Conservation (phyloP, 2,329 filamentous ascomycete genomes). For the Fusarium clavum region DNA sequence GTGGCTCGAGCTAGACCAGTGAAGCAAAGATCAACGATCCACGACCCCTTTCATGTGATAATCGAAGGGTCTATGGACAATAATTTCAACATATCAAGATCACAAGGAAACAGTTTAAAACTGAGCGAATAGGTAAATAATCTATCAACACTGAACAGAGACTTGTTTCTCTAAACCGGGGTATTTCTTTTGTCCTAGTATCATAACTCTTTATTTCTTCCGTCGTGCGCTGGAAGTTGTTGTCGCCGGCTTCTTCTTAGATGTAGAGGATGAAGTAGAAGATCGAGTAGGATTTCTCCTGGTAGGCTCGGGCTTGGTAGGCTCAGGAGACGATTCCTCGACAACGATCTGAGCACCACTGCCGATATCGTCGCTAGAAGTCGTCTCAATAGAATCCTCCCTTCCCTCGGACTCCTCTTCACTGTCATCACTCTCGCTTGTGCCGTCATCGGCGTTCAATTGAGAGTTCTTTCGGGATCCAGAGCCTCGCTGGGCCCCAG, state of each 20-base stretch:
- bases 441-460: slow-evolving; percentile 49
- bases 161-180: slow-evolving; percentile 7
- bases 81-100: not conserved
- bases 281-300: slow-evolving; percentile 55
- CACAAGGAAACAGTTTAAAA: not conserved
- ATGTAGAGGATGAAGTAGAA: slow-evolving; percentile 48
- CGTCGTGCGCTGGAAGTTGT: slow-evolving; percentile 47
- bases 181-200: slow-evolving; percentile 24
- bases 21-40: not conserved
- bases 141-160: slow-evolving; percentile 28
- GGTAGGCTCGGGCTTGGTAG: slow-evolving; percentile 38
- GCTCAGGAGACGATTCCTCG: slow-evolving; percentile 46
- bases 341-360: slow-evolving; percentile 55
- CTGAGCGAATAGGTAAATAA: slow-evolving; percentile 18
- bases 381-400: slow-evolving; percentile 48
- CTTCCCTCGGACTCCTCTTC: slow-evolving; percentile 46
- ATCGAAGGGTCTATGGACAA: not conserved
- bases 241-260: slow-evolving; percentile 55
- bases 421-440: slow-evolving; percentile 51
- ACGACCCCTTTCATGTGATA: slow-evolving; percentile 29
- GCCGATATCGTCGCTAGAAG: slow-evolving; percentile 53
- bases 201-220: slow-evolving; percentile 48
- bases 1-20: slow-evolving; percentile 21
- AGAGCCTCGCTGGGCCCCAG: slow-evolving; percentile 48
- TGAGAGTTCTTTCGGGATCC: slow-evolving; percentile 46